Evolutionary conservation across 441 rosid genomes (phyloP), one percentile per base, ranked within the genome.

Genomic region (Erodium chrysanthum): DNA sequence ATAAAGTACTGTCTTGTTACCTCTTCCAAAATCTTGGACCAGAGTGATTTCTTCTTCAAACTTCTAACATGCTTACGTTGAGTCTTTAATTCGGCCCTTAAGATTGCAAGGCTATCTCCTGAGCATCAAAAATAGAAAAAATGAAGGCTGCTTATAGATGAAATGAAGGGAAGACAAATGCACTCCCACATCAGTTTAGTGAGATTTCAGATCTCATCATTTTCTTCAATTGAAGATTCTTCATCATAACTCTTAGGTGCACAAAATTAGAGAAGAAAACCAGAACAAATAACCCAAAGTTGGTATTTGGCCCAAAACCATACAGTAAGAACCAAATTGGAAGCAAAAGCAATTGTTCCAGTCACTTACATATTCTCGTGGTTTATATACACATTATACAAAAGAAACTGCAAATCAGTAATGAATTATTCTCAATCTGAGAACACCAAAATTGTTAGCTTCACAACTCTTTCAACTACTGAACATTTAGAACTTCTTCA

Each of bases 21-120:
- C 97, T 90, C 98, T 75, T 95, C 99, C 86, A 95, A 87, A 77
- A 86, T 90, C 82, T 75, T 84, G 74, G 99, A 90, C 99, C 99
- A 95, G 46, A 95, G 91, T 25, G 99, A 95, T 81, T 91, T 95
- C 83, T 91, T 95, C 83, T 90, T 85, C 80, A 95, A 84, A 71
- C 76, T 90, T 79, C 81, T 84, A 69, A 92, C 99, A 80, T 90
- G 95, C 85, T 92, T 95, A 77, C 37, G 83, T 82, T 95, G 99
- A 76, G 86, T 84, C 83, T 92, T 95, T 71, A 91, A 82, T 72
- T 94, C 99, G 3, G 96, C 85, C 77, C 87, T 88, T 86, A 91
- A 80, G 76, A 90, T 87, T 22, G 90, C 78, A 4, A 92, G 83
- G 70, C 91, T 83, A 71, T 95, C 97, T 69, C 97, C 99, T 86